Conservation (phyloP, 2,329 filamentous ascomycete genomes). For the Triangularia verruculosa region DNA sequence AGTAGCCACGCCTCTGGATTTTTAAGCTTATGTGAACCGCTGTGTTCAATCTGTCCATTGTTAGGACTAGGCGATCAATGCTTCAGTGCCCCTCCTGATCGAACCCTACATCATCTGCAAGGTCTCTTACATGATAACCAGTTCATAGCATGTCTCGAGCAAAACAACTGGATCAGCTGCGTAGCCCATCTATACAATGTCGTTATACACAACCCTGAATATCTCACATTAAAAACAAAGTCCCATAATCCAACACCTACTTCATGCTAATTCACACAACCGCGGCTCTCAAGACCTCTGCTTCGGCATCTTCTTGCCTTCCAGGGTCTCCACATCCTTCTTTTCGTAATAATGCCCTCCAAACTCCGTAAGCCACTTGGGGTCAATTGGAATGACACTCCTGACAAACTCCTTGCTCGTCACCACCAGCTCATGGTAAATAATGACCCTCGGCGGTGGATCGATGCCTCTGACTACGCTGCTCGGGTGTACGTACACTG, state of each 20-base stretch:
- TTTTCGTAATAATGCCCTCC: conserved; percentile 95
- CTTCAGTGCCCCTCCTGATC: no score
- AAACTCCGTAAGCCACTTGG: conserved; percentile 81
- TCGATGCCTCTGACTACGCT: conserved; percentile 75
- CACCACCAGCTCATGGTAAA: conserved; percentile 81
- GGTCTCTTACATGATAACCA: no score
- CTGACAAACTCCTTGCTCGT: conserved; percentile 93
- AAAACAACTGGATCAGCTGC: no score
- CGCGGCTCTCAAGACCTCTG: conserved; percentile 24
- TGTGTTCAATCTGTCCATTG: no score
- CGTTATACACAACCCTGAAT: no score
- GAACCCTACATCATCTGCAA: no score
- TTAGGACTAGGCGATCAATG: no score
- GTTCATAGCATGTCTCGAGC: no score
- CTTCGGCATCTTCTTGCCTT: conserved; percentile 64
- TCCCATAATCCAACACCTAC: background rate
- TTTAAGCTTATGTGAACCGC: no score
- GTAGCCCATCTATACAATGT: no score
- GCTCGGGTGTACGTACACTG: conserved; percentile 88
- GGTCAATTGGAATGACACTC: conserved; percentile 78
- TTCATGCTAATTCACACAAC: background rate
- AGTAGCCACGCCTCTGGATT: no score
- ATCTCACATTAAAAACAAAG: background rate
- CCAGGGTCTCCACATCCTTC: conserved; percentile 79
- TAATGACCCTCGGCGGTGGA: conserved; percentile 74